Evolutionary conservation across 345 rosid genomes (phyloP), one percentile per base, ranked within the genome.

Genomic region (Combretum micranthum): DNA sequence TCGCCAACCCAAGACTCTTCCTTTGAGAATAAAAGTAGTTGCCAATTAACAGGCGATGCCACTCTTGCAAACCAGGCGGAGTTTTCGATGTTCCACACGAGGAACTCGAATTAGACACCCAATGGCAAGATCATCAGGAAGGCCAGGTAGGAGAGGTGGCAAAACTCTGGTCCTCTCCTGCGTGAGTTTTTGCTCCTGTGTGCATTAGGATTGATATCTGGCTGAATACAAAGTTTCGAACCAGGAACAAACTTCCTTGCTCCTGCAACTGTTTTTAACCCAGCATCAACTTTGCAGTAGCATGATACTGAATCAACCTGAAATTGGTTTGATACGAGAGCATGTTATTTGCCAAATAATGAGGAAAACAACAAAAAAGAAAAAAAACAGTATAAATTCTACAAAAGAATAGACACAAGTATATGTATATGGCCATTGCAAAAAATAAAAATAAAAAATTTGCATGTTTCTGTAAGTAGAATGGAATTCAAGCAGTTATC

Each of bases 301-400:
- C 98, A 92, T 55, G 96, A 88, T 55, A 84, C 92, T 43, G 98
- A 92, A 69, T 92, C 98, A 60, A 92, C 98, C 98, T 92, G 82
- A 77, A 73, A 69, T 53, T 53, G 42, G 12, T 39, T 60, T 56
- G 53, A 59, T 15, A 53, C 69, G 23, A 59, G 48, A 37, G 37
- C 11, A 54, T 20, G 46, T 15, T 15, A 54, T 15, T 6, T 22
- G 42, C 51, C 23, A 50, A 50, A 25, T 43, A 56, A 17, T 6
- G 25, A 18, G 7, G 12, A 17, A 18, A 4, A 15, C 44, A 55
- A 11, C 61, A 21, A 39, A 12, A 20, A 42, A 49, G 42, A 61
- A 42, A 26, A 47, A 59, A 50, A 56, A 23, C 47, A 7, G 14
- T 25, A 13, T 7, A 44, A 51, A 13, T 53, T 21, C 50, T 26